phyloP scores from a whole-genome alignment of 192 early-diverging fungal species.

The Backusella tuberculispora region DNA sequence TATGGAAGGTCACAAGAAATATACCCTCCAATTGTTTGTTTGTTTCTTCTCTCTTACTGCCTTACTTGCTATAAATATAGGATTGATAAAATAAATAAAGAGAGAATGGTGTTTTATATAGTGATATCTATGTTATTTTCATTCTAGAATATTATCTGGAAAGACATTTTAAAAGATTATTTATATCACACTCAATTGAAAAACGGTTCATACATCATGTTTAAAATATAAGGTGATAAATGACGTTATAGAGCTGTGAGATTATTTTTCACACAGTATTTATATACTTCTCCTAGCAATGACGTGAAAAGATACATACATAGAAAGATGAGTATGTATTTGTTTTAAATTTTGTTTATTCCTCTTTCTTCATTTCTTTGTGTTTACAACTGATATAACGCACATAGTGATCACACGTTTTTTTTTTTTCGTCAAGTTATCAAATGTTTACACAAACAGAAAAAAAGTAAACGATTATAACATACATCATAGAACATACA shows the following conservation, averaged over 20 bases:
- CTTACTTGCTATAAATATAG: background rate
- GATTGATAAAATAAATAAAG: too few species aligned
- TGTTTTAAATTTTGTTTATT: background rate
- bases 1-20: background rate
- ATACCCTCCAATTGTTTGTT: background rate
- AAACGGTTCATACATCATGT: background rate
- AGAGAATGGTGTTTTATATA: too few species aligned
- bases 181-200: background rate
- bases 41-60: background rate
- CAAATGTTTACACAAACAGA: background rate
- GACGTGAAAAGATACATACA: background rate
- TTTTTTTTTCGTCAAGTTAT: constrained; percentile 8
- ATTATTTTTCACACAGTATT: background rate
- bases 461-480: background rate
- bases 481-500: background rate
- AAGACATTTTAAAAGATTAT: too few species aligned
- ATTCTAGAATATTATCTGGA: too few species aligned
- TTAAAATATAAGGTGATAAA: background rate
- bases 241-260: background rate
- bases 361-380: background rate
- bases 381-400: background rate
- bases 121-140: too few species aligned
- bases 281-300: background rate
- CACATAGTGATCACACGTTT: background rate
- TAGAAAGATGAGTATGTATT: background rate